phyloP scores from a whole-genome alignment of 768 basidiomycete genomes.

The Phaeotremella skinneri region DNA sequence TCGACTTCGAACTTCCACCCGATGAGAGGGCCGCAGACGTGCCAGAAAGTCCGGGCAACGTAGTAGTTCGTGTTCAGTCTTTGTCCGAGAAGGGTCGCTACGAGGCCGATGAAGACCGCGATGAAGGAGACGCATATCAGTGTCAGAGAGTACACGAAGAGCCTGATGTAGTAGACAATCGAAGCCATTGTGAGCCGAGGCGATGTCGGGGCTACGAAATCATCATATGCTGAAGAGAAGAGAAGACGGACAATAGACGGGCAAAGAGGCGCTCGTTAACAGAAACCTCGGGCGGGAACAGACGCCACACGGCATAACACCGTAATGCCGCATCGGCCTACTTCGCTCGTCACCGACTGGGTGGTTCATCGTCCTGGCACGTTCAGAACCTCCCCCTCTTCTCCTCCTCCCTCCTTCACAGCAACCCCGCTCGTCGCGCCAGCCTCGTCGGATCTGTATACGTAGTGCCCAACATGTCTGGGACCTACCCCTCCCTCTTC shows the following conservation, averaged over 20 bases:
- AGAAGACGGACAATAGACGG: no score
- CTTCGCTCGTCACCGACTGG: no score
- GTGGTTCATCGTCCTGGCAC: no score
- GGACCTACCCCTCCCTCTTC: conserved; percentile 79
- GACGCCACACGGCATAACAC: no score
- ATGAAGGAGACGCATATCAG: conserved; percentile 70
- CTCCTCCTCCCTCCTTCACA: no score
- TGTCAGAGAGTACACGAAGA: conserved; percentile 68
- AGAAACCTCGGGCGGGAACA: no score
- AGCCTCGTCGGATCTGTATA: not conserved
- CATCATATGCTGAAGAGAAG: not conserved
- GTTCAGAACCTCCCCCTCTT: no score
- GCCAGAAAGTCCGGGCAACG: conserved; percentile 79
- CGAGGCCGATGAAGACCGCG: conserved; percentile 62
- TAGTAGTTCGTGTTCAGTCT: conserved; percentile 64
- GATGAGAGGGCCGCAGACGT: conserved; percentile 61
- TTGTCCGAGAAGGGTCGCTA: conserved; percentile 66
- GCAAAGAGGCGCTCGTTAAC: no score
- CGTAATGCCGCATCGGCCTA: no score
- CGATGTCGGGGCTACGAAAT: not conserved
- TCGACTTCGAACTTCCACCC: conserved; percentile 74
- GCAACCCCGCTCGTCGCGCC: not conserved
- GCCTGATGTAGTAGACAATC: conserved; percentile 59
- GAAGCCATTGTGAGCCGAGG: conserved; percentile 46
- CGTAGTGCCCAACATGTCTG: conserved; percentile 58